Percentiles rank a stretch among this genome's conserved stretches.
phyloP scores from a whole-genome alignment of 129 eudicot genomes.

The Artemisia annua region DNA sequence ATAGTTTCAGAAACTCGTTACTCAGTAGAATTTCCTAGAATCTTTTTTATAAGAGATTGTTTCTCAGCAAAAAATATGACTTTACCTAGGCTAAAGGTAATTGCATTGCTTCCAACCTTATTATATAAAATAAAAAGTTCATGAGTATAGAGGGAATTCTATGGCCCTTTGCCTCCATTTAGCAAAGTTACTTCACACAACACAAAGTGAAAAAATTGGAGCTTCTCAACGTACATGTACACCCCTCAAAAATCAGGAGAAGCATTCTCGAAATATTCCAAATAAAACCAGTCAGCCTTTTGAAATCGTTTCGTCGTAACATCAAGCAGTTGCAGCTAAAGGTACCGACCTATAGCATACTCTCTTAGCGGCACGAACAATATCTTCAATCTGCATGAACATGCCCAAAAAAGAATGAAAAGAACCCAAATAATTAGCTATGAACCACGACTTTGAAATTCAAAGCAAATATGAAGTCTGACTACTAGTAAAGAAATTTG shows the following conservation, averaged over 20 bases:
- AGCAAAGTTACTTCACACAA: conserved; percentile 24
- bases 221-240: conserved; percentile 21
- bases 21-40: no score
- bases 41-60: neutral
- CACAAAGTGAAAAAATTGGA: conserved; percentile 9
- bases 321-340: conserved; percentile 49
- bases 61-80: neutral
- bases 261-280: conserved; percentile 22
- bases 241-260: conserved; percentile 31
- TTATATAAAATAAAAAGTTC: conserved; percentile 1
- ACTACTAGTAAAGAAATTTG: neutral
- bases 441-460: no score
- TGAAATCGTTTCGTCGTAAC: neutral
- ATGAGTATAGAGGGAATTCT: conserved; percentile 10
- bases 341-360: conserved; percentile 61
- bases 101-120: conserved; percentile 24
- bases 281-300: conserved; percentile 19
- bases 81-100: neutral
- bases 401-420: conserved; percentile 4
- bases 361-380: conserved; percentile 74
- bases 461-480: neutral
- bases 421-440: neutral
- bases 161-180: conserved; percentile 8
- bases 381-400: conserved; percentile 53
- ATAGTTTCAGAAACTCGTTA: no score